Evolutionary conservation across 805 yeast species (phyloP), one percentile per base, ranked within the genome.

Genomic region (Wickerhamiella vanderwaltii): DNA sequence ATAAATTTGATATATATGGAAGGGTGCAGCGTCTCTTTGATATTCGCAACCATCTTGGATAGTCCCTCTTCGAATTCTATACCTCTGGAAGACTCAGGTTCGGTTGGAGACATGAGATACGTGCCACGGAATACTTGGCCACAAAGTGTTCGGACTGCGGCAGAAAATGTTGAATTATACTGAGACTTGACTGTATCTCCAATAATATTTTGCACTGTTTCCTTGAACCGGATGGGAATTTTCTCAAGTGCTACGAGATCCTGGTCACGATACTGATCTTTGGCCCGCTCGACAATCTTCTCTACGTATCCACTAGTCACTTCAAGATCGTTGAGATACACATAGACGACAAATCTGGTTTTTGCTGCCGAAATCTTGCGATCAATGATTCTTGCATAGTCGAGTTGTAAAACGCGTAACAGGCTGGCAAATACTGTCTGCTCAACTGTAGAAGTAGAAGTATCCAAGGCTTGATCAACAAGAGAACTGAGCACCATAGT

Each of bases 401-500:
- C 88, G 28, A 67, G 64, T 42, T 78, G 79, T 25, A 85, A 56
- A 2, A 79, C 71, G 29, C 76, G 66, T 39, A 70, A 67, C n/a
- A 77, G 60, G 43, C 71, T 73, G 6, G 67, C 64, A 11, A 79
- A 56, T 52, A 80, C 72, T 22, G 64, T 66, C 48, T 70, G 72
- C 22, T 78, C 71, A 0, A 77, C 65, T 5, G 66, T 43, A 3
- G 62, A 62, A 46, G 82, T 80, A 0, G 94, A 93, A 0, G 94
- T 72, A 34, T 81, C 78, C 9, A 86, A 64, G 1, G 77, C 67
- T 45, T 78, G 79, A 18, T 75, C 63, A 26, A 86, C 57, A 13
- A 81, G 68, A 28, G 76, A 73, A 52, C 83, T 80, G 34, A 87
- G 62, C 6, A 86, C 74, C 51, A 85, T 66, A 20, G 84, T 71